Evolutionary conservation across 441 rosid species (phyloP), one percentile per base, ranked within the genome.

Genomic region (Cnidoscolus chayamansa): DNA sequence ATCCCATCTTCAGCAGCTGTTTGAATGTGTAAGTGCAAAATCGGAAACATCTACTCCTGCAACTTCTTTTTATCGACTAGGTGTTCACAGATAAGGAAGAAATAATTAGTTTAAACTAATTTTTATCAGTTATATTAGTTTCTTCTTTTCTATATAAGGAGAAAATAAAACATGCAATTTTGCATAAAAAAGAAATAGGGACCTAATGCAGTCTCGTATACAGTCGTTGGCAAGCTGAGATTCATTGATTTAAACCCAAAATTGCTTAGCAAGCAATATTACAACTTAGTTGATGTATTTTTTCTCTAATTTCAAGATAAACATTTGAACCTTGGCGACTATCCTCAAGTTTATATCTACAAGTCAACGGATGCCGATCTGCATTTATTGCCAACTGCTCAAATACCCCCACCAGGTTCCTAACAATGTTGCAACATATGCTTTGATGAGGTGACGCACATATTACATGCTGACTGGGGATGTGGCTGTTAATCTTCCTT

Each of bases 301-400:
- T 35, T 32, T 35, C 43, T 68, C 56, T 56, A 7, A 1, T 45
- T 32, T 20, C 70, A 25, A 16, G 35, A 32, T 54, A 13, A 43
- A 19, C 10, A 62, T 43, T 31, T 30, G 37, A 61, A 65, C 15
- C 16, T 58, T 61, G 64, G 67, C 66, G 31, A 15, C 55, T 37
- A 63, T 56, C 57, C 74, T 71, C 58, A 1, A 20, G 8, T 43
- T 55, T 30, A 40, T 77, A 68, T 43, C 65, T 71, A 67, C 71
- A 68, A 5, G 17, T 71, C 62, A 20, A 31, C 10, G 4, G 58
- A 20, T 71, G 68, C 67, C 58, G 13, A 25, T 74, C 63, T 49
- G 35, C 40, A 49, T 31, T 5, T 7, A 48, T 37, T 48, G 66
- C 43, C 13, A 56, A 17, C 67, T 48, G 19, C 71, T 43, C 6